Base-by-base conservation (phyloP, 1,139 yeast species). In the Hemisphaericaspora subhashii region DNA sequence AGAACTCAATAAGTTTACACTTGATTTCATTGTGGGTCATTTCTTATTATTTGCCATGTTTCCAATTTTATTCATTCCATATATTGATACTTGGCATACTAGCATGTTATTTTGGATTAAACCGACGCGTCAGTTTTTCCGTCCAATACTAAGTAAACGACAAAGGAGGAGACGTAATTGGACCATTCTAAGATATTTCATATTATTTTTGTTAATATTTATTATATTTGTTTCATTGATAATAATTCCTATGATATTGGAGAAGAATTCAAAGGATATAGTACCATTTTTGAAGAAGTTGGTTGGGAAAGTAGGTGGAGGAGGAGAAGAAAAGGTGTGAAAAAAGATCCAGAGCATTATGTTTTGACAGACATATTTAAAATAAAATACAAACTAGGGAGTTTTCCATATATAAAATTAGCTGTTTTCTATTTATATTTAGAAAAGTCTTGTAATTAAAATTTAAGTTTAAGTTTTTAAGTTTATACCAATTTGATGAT, bases 1-100 rank as follows among this genome's bases (percentile, higher is more conserved):
- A 50, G 96, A 88, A 55, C 66, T 81, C 66, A 76, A 82, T 36
- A 62, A 74, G 39, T 88, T 86, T 61, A 78, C 87, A 0, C 76
- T 77, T 27, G 96, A 88, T 57, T 86, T 85, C 52, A 61, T 82
- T 1, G 57, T 86, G 29, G 83, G 88, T 0, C 95, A 88, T 56
- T 55, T 72, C 20, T 56, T 88, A 11, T 60, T 86, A 34, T 74
- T 80, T 42, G 54, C 71, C 3, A 80, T 86, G 57, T 63, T 77
- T 1, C 95, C 95, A 0, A 33, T 83, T 1, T 58, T 86, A 23
- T 61, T 84, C 26, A 57, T 86, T 3, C 96, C 96, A 0, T 83
- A 72, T 46, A 65, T 84, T 36, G 73, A 68, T 39, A 57, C 53
- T 29, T 53, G 60, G 51, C 74, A 68, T 44, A 54, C 68, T 2